Conservation (phyloP, 208 protist species). For the Trypanosoma melophagium region DNA sequence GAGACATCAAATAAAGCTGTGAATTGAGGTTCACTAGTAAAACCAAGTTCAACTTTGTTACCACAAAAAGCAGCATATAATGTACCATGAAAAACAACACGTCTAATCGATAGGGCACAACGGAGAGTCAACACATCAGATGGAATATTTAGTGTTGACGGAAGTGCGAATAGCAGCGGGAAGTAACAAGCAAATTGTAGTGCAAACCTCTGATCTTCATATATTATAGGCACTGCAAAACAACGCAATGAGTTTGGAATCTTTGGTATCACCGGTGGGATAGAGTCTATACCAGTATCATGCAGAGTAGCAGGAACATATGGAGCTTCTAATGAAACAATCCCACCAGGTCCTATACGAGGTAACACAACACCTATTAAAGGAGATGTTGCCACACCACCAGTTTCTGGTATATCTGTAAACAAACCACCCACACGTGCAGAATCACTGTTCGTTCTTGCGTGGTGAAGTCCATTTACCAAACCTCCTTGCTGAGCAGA, state of each 20-base stretch:
- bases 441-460: slow-evolving; percentile 14
- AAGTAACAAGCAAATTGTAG: slow-evolving; percentile 56
- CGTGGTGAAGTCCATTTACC: slow-evolving; percentile 11
- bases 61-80: slow-evolving; percentile 63
- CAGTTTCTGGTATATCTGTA: slow-evolving; percentile 8
- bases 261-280: not conserved
- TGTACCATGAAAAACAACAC: slow-evolving; percentile 52
- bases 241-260: slow-evolving; percentile 39
- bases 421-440: slow-evolving; percentile 11
- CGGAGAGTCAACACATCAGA: slow-evolving; percentile 67
- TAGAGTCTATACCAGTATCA: not conserved
- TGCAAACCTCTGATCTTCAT: slow-evolving; percentile 70
- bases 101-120: slow-evolving; percentile 45
- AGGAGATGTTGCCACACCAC: slow-evolving; percentile 6
- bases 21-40: slow-evolving; percentile 64
- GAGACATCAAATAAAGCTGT: slow-evolving; percentile 51
- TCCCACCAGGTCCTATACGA: slow-evolving; percentile 48
- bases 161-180: slow-evolving; percentile 53
- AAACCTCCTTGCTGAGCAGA: not conserved
- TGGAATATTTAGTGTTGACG: slow-evolving; percentile 46
- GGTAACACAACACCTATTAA: slow-evolving; percentile 62
- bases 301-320: slow-evolving; percentile 7
- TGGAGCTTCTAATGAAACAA: slow-evolving; percentile 57
- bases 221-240: slow-evolving; percentile 64
- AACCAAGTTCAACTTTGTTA: slow-evolving; percentile 59